Evolutionary conservation across 2,329 filamentous ascomycete species (phyloP).

Genomic region (Chrysoporthe puriensis): DNA sequence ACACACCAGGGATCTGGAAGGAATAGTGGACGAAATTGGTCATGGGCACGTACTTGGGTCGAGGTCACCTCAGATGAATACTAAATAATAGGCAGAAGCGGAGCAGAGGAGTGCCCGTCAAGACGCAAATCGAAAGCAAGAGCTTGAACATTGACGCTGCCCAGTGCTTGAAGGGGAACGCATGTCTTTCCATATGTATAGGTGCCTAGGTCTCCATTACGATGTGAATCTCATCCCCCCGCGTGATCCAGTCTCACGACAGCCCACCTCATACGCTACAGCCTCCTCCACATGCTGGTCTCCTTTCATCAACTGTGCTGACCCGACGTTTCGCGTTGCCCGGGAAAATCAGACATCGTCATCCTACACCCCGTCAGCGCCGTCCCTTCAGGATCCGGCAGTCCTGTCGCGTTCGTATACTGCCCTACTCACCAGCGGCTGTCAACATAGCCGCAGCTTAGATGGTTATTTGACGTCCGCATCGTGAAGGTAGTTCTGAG

Average conservation of each 20-base stretch:
- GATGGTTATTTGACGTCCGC: no score
- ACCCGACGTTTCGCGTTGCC: no score
- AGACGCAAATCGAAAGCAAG: constrained; percentile 16
- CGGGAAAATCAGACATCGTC: no score
- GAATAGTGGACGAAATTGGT: neutral
- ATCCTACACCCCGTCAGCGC: no score
- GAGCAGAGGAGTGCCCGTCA: neutral
- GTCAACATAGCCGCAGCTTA: no score
- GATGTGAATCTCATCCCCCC: neutral
- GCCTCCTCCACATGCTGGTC: no score
- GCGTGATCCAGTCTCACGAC: neutral
- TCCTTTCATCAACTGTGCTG: no score
- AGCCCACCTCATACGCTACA: neutral
- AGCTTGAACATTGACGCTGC: constrained; percentile 3
- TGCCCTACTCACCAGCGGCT: no score
- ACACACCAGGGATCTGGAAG: neutral
- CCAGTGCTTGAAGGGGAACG: neutral
- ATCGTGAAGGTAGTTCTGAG: no score
- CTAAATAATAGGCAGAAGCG: constrained; percentile 12
- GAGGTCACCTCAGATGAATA: neutral
- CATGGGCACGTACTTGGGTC: constrained; percentile 9
- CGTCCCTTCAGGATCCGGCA: no score
- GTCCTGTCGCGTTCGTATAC: no score
- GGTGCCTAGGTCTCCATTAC: neutral
- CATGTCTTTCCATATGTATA: neutral